Conservation (phyloP, 257 asterid genomes). For the Sherardia arvensis region DNA sequence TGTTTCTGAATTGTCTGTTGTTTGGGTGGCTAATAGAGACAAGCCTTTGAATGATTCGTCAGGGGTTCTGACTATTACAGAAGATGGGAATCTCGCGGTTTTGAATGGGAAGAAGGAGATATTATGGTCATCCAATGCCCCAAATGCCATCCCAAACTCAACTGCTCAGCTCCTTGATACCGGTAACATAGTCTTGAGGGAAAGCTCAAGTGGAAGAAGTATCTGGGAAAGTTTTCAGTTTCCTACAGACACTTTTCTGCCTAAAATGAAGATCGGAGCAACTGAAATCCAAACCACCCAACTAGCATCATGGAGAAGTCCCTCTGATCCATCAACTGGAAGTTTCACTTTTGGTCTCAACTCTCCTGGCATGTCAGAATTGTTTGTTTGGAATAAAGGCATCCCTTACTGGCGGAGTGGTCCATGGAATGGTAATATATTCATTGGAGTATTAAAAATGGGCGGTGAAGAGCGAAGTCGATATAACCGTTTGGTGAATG, state of each 20-base stretch:
- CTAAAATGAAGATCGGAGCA: slow-evolving; percentile 24
- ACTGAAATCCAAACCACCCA: slow-evolving; percentile 1
- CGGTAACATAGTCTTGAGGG: slow-evolving; percentile 35
- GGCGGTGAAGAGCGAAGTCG: no score
- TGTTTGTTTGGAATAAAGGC: slow-evolving; percentile 26
- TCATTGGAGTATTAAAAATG: slow-evolving; percentile 3
- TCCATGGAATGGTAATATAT: slow-evolving; percentile 18
- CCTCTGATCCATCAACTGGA: slow-evolving; percentile 33
- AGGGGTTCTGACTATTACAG: slow-evolving; percentile 23
- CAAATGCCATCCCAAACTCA: slow-evolving; percentile 6
- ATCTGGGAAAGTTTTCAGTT: slow-evolving; percentile 41
- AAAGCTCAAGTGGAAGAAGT: slow-evolving; percentile 6
- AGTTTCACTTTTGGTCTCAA: slow-evolving; percentile 23
- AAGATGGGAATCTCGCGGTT: slow-evolving; percentile 34
- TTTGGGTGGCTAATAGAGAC: slow-evolving; percentile 53
- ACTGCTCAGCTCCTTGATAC: slow-evolving; percentile 30
- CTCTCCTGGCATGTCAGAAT: slow-evolving; percentile 22
- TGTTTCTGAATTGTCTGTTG: slow-evolving; percentile 5
- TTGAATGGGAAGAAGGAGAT: slow-evolving; percentile 10
- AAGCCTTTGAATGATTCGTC: slow-evolving; percentile 24
- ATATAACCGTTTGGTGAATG: neutral
- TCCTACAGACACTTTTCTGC: slow-evolving; percentile 26
- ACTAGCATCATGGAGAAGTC: slow-evolving; percentile 30
- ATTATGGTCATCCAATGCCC: slow-evolving; percentile 33
- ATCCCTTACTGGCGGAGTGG: slow-evolving; percentile 28